Base-by-base conservation (phyloP, 306 rosid genomes). In the Prunus padus region DNA sequence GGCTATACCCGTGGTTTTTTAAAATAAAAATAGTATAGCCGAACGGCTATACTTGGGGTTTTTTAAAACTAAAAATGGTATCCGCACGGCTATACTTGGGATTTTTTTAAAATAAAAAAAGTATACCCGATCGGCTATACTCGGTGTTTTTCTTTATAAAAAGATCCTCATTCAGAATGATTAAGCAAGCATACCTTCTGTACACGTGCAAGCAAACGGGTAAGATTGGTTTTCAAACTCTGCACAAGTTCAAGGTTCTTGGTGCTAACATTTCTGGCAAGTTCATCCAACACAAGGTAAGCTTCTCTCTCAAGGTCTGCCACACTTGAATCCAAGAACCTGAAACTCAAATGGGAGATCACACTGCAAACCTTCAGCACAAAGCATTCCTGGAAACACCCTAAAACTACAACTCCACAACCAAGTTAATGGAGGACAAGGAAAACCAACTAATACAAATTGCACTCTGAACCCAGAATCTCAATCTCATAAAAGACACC, bases 321-420 rank as follows among this genome's bases (percentile, higher is more conserved):
- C 82, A 92, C 99, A 76, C 65, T 85, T 4, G 93, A 86, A 82
- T 92, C 97, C 73, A 95, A 82, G 78, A 83, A 95, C 99, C 78
- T 92, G 99, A 85, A 95, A 95, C 80, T 92, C 99, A 19, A 95
- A 95, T 0, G 99, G 97, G 73, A 95, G 97, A 84, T 95, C 97
- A 62, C 83, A 79, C 62, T 88, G 93, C 86, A 88, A 75, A 77
- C 89, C 91, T 60, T 94, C 97, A 33, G 42, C 7, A n/a, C 3
- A 51, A 6, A 51, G 19, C 22, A 1, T 51, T 51, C 22, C 56
- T 51, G n/a, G 56, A 0, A 15, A 51, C 56, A 51, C 11, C 56
- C 22, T 51, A 15, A 51, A 55, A 20, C 61, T 55, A 23, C 1
- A 55, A 22, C 14, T 23, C 61, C 2, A 55, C 8, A 22, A 22